phyloP scores from a whole-genome alignment of 495 filamentous ascomycete genomes.

The Xylaria flabelliformis region DNA sequence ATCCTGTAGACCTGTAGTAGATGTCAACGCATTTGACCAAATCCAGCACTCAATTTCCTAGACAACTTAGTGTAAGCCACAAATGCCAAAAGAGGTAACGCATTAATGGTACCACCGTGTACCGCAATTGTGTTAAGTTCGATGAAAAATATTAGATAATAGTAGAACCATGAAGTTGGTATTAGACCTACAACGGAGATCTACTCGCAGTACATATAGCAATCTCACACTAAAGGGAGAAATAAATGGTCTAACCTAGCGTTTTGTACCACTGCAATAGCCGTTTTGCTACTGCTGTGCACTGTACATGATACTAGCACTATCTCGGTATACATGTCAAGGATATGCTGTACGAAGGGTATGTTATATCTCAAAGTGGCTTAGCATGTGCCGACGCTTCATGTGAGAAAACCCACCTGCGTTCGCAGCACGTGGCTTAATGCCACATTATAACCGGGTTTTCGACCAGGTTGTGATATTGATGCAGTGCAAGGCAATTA shows the following conservation, averaged over 20 bases:
- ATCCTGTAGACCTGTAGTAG: too few species aligned
- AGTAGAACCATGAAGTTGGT: too few species aligned
- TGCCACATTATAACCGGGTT: background rate
- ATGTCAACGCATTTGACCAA: background rate
- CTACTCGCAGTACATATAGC: background rate
- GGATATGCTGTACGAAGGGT: background rate
- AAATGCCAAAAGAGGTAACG: background rate
- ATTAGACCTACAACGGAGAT: too few species aligned
- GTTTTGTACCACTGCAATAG: background rate
- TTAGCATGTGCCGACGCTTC: background rate
- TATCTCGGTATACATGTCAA: background rate
- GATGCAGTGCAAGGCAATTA: background rate
- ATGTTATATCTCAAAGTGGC: conserved; percentile 3
- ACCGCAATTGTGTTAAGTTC: background rate
- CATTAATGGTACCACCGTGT: background rate
- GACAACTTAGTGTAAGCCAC: background rate
- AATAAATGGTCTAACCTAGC: background rate
- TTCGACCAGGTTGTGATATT: background rate
- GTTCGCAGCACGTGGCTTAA: conserved; percentile 14
- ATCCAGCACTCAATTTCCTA: background rate
- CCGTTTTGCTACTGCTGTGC: background rate
- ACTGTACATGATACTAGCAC: background rate
- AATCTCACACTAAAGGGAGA: background rate
- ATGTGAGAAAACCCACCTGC: conserved; percentile 3
- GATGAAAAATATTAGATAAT: background rate